phyloP scores from a whole-genome alignment of 768 basidiomycete species.

The Mycena indigotica region DNA sequence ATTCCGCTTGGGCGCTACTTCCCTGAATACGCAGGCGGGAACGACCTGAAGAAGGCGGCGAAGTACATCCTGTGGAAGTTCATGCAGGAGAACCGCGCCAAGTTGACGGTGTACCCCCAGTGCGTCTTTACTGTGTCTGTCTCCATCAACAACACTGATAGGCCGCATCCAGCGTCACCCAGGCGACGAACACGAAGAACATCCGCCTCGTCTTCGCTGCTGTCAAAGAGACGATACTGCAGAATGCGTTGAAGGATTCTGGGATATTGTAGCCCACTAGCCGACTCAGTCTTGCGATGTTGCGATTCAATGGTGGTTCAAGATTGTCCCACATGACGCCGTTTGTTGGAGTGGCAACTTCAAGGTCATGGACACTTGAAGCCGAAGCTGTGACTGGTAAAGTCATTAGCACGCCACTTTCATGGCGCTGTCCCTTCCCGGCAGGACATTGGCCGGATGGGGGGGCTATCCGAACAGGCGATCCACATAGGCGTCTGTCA shows the following conservation, averaged over 20 bases:
- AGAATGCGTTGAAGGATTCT: not conserved
- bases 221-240: not conserved
- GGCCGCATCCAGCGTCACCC: slow-evolving; percentile 60
- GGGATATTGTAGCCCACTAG: not conserved
- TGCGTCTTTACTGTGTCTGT: not conserved
- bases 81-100: slow-evolving; percentile 57
- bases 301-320: too few species aligned
- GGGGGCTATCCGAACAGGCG: too few species aligned
- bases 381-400: too few species aligned
- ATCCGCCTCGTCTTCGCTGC: not conserved
- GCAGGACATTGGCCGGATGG: too few species aligned
- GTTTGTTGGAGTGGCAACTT: too few species aligned
- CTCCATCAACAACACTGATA: not conserved
- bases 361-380: too few species aligned
- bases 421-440: too few species aligned
- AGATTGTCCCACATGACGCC: too few species aligned
- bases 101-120: slow-evolving; percentile 68
- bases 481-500: too few species aligned
- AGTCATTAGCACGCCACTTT: too few species aligned
- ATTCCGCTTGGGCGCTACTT: slow-evolving; percentile 48
- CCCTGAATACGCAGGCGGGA: slow-evolving; percentile 54
- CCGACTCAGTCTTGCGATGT: too few species aligned
- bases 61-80: slow-evolving; percentile 78
- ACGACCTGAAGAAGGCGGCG: slow-evolving; percentile 72
- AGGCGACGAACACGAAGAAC: slow-evolving; percentile 76